These are phyloP conservation scores for Ophiognomonia clavigignenti-juglandacearum DNA, from an alignment of 2,329 filamentous ascomycete species.

Conservation along the genomic window DNA sequence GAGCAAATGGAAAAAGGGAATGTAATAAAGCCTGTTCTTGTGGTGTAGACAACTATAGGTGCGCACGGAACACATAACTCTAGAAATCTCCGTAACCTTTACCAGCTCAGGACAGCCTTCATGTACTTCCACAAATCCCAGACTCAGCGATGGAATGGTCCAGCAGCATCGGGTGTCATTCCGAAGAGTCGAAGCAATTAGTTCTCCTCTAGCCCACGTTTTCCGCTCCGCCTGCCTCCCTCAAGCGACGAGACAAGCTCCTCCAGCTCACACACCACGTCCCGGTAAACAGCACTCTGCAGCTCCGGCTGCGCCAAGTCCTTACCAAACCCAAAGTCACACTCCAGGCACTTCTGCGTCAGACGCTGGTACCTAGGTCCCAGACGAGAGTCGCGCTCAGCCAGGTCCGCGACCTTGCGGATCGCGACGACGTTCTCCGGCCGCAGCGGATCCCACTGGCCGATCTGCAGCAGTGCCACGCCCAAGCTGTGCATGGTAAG, in stretches of 20 bases:
- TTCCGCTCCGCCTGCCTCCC: neutral
- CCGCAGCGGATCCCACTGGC: neutral
- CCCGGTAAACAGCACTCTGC: neutral
- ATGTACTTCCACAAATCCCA: too few species aligned
- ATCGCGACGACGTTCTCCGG: neutral
- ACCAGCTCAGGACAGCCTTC: neutral
- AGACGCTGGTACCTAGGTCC: neutral
- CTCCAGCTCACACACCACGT: neutral
- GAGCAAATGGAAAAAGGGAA: neutral
- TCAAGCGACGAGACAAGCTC: neutral
- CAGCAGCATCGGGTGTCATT: too few species aligned
- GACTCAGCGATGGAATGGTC: too few species aligned
- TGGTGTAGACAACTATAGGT: neutral
- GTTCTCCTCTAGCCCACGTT: neutral
- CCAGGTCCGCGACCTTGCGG: neutral
- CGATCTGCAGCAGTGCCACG: neutral
- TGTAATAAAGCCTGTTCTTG: neutral
- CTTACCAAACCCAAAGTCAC: neutral
- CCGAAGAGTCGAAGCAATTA: neutral
- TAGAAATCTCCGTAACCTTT: too few species aligned
- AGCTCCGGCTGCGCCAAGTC: neutral
- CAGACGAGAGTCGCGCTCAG: neutral
- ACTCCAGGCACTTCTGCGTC: neutral
- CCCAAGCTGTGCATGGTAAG: neutral
- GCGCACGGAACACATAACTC: neutral